phyloP scores from a whole-genome alignment of 495 filamentous ascomycete genomes.

The Penicillium canescens region DNA sequence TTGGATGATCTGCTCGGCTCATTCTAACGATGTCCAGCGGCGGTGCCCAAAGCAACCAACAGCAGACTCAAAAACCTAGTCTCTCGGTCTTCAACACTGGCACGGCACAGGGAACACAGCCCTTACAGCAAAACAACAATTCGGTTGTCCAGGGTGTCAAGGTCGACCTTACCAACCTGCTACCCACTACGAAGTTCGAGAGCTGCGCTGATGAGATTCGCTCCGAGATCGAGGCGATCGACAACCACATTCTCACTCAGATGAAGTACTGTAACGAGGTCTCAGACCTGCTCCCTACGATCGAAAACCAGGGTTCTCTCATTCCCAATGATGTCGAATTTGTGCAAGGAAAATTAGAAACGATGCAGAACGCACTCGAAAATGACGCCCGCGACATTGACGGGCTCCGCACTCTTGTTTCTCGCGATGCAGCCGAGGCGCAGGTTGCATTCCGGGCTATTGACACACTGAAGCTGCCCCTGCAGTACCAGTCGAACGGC shows the following conservation, averaged over 20 bases:
- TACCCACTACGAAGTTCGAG: slow-evolving; percentile 84
- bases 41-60: slow-evolving; percentile 33
- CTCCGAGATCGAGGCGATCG: slow-evolving; percentile 69
- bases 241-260: slow-evolving; percentile 70
- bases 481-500: slow-evolving; percentile 62
- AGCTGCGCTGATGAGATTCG: slow-evolving; percentile 86
- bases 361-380: slow-evolving; percentile 69
- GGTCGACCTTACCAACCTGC: slow-evolving; percentile 72
- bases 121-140: slow-evolving; percentile 43
- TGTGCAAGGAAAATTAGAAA: slow-evolving; percentile 68
- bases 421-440: slow-evolving; percentile 69
- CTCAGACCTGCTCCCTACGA: slow-evolving; percentile 51
- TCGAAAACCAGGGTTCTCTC: slow-evolving; percentile 61
- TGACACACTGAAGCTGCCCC: slow-evolving; percentile 72
- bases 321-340: slow-evolving; percentile 76
- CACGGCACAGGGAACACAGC: slow-evolving; percentile 25
- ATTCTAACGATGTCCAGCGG: slow-evolving; percentile 23
- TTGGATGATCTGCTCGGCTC: slow-evolving; percentile 10
- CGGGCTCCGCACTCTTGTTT: slow-evolving; percentile 60
- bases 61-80: slow-evolving; percentile 40
- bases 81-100: slow-evolving; percentile 37
- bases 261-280: slow-evolving; percentile 56
- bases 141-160: slow-evolving; percentile 65
- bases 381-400: slow-evolving; percentile 74
- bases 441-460: slow-evolving; percentile 72